These are phyloP conservation scores for Erodium moschatum DNA, from an alignment of 441 rosid genomes.

Conservation along the genomic window DNA sequence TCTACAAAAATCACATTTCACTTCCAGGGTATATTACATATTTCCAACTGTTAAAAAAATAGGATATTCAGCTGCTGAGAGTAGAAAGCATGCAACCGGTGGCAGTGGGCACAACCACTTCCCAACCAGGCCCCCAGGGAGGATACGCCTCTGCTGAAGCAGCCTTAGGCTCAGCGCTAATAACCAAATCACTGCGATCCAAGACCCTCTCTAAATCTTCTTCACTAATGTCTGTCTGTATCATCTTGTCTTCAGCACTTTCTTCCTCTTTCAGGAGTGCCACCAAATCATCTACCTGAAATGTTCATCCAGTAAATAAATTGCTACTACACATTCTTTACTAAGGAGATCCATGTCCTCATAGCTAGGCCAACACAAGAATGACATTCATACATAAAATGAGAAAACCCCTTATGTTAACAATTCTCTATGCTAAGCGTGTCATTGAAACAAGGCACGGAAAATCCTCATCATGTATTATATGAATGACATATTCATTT, in stretches of 20 bases:
- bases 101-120: conserved; percentile 73
- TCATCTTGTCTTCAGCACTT: conserved; percentile 74
- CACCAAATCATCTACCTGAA: conserved; percentile 74
- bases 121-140: conserved; percentile 95
- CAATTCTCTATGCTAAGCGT: no score
- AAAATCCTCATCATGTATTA: no score
- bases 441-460: no score
- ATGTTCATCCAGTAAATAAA: background rate
- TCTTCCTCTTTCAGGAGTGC: conserved; percentile 65
- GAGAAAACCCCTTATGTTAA: no score
- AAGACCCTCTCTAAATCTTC: conserved; percentile 62
- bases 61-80: conserved; percentile 42
- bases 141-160: conserved; percentile 32
- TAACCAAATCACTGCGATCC: conserved; percentile 66
- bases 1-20: no score
- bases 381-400: no score
- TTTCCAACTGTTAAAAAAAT: no score
- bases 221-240: conserved; percentile 74
- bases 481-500: no score
- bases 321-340: no score
- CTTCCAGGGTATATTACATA: background rate
- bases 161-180: conserved; percentile 18
- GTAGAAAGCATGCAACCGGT: conserved; percentile 73
- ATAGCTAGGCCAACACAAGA: background rate
- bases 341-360: background rate